These are phyloP conservation scores for Flaveria linearis DNA, from an alignment of 129 eudicot genomes.

Conservation along the genomic window DNA sequence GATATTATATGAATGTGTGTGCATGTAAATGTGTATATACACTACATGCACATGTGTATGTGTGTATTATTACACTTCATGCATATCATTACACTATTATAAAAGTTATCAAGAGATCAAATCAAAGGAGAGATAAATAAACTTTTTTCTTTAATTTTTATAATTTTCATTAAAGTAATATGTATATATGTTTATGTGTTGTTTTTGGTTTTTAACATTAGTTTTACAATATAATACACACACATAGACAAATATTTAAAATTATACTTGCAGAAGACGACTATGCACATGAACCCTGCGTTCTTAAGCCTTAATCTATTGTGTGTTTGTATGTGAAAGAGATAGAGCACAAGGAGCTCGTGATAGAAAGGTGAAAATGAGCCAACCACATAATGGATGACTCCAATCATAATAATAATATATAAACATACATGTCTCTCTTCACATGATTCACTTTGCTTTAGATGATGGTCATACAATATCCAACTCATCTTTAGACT, in stretches of 20 bases:
- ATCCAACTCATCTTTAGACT: conserved; percentile 19
- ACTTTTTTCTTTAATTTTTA: no score
- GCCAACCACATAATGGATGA: conserved; percentile 22
- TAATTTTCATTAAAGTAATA: no score
- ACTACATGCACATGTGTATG: no score
- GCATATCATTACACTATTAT: no score
- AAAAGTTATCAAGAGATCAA: no score
- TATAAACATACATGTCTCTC: neutral
- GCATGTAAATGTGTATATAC: no score
- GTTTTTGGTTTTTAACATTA: no score
- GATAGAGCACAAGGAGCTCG: conserved; percentile 31
- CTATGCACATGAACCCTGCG: conserved; percentile 23
- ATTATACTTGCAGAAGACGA: conserved; percentile 3
- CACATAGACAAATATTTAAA: neutral
- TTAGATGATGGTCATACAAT: conserved; percentile 4
- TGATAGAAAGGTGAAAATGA: conserved; percentile 26
- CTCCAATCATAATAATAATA: conserved; percentile 14
- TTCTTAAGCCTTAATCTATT: conserved; percentile 20
- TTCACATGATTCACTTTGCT: conserved; percentile 39
- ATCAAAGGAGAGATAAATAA: no score
- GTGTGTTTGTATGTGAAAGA: neutral
- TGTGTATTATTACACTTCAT: no score
- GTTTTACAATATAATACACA: no score
- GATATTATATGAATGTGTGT: no score
- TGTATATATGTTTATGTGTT: no score